These are phyloP conservation scores for Vigna reflexopilosa DNA, from an alignment of 306 rosid species.

Conservation along the genomic window DNA sequence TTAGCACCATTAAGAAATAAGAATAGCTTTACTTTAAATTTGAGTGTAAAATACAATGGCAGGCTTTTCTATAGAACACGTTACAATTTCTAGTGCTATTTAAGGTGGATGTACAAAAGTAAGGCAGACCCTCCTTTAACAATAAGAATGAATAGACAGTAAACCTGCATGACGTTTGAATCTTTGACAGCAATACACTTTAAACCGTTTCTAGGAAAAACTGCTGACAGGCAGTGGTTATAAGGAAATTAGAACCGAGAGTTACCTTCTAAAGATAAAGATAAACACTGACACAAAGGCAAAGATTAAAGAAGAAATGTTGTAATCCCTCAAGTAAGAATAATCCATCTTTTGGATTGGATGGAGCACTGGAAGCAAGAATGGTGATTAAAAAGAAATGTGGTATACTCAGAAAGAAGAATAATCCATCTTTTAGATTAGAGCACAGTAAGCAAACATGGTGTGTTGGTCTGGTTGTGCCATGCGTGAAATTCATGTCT, in stretches of 20 bases:
- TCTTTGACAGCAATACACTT: not conserved
- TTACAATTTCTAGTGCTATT: conserved; percentile 16
- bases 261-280: not conserved
- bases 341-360: conserved; percentile 14
- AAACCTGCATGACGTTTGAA: conserved; percentile 12
- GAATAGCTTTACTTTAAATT: not conserved
- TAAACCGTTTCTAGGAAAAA: not conserved
- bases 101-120: conserved; percentile 13
- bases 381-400: conserved; percentile 3
- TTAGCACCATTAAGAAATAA: not conserved
- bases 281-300: not conserved
- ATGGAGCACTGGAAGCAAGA: not conserved
- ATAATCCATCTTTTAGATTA: conserved; percentile 17
- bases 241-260: not conserved
- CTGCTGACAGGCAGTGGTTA: not conserved
- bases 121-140: not conserved
- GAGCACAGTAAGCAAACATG: not conserved
- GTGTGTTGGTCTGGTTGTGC: conserved; percentile 5
- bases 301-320: conserved; percentile 3
- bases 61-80: not conserved
- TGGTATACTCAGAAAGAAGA: not conserved
- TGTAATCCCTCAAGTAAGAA: not conserved
- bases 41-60: conserved; percentile 20
- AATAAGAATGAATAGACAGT: conserved; percentile 11
- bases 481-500: conserved; percentile 22